Evolutionary conservation across 768 basidiomycete genomes (phyloP).

Genomic region (Pleurotus salmoneostramineus): DNA sequence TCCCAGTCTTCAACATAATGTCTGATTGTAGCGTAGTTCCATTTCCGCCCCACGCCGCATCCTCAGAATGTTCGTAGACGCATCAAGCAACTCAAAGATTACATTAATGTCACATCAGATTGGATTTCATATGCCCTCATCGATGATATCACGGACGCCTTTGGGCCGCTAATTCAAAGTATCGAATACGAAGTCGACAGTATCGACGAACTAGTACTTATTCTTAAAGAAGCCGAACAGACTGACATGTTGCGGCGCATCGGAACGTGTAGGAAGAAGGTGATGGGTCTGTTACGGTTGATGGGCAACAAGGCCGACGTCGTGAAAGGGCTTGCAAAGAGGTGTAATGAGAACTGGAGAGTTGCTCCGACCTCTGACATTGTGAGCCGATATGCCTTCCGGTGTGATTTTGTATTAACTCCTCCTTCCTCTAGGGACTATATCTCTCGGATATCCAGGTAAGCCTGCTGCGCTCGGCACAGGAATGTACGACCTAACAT

Average conservation of each 20-base stretch:
- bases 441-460: slow-evolving; percentile 95
- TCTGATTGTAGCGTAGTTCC: slow-evolving; percentile 56
- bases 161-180: slow-evolving; percentile 95
- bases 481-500: not conserved
- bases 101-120: slow-evolving; percentile 97
- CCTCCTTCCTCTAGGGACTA: slow-evolving; percentile 56
- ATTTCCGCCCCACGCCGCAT: slow-evolving; percentile 95
- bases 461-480: not conserved
- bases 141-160: slow-evolving; percentile 99
- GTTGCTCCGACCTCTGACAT: slow-evolving; percentile 98
- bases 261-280: slow-evolving; percentile 97
- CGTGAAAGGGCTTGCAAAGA: slow-evolving; percentile 96
- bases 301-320: slow-evolving; percentile 99
- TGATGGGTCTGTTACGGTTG: slow-evolving; percentile 92
- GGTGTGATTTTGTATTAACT: too few relatives aligned
- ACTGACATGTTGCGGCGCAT: slow-evolving; percentile 98
- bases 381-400: slow-evolving; percentile 33
- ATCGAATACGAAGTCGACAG: slow-evolving; percentile 99
- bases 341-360: slow-evolving; percentile 98
- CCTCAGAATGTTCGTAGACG: slow-evolving; percentile 97
- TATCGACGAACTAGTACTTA: slow-evolving; percentile 96
- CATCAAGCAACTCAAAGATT: slow-evolving; percentile 98
- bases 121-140: slow-evolving; percentile 99
- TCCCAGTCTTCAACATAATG: not conserved
- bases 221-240: slow-evolving; percentile 93